Evolutionary conservation across 345 rosid species (phyloP).

Genomic region (Turritis glabra): DNA sequence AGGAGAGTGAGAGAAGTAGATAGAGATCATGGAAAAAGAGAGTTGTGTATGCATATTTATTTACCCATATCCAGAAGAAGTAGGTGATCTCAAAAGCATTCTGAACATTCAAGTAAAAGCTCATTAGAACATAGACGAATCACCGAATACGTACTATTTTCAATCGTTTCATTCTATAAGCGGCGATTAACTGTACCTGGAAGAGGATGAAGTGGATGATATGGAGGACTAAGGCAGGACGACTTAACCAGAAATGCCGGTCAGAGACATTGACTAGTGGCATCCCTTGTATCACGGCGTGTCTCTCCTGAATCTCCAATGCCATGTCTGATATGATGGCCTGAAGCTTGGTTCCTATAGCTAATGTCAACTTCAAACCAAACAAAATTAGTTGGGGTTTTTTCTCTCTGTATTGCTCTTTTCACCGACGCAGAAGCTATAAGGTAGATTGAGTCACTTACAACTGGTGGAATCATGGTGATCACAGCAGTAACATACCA

Average conservation of each 20-base stretch:
- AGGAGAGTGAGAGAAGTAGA: constrained; percentile 13
- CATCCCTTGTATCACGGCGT: constrained; percentile 92
- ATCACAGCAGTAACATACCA: constrained; percentile 62
- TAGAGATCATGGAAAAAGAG: background rate
- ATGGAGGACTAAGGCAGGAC: constrained; percentile 75
- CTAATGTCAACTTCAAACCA: constrained; percentile 64
- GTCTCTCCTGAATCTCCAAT: constrained; percentile 82
- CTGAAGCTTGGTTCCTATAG: constrained; percentile 93
- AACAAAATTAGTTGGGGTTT: background rate
- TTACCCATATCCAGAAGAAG: constrained; percentile 97
- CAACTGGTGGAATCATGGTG: constrained; percentile 71
- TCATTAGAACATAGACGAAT: constrained; percentile 7
- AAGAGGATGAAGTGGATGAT: constrained; percentile 89
- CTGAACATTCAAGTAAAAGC: constrained; percentile 44
- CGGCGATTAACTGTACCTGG: constrained; percentile 50
- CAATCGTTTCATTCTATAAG: background rate
- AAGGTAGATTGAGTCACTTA: constrained; percentile 45
- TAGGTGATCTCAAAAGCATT: constrained; percentile 97
- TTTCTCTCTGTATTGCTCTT: background rate
- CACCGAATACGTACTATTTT: background rate
- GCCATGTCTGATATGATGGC: constrained; percentile 86
- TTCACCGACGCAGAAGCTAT: background rate
- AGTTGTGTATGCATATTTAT: background rate
- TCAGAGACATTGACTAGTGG: constrained; percentile 92
- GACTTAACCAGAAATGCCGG: constrained; percentile 76